Evolutionary conservation across 805 yeast genomes (phyloP), one percentile per base, ranked within the genome.

Genomic region (Sugiyamaella qingdaonensis): DNA sequence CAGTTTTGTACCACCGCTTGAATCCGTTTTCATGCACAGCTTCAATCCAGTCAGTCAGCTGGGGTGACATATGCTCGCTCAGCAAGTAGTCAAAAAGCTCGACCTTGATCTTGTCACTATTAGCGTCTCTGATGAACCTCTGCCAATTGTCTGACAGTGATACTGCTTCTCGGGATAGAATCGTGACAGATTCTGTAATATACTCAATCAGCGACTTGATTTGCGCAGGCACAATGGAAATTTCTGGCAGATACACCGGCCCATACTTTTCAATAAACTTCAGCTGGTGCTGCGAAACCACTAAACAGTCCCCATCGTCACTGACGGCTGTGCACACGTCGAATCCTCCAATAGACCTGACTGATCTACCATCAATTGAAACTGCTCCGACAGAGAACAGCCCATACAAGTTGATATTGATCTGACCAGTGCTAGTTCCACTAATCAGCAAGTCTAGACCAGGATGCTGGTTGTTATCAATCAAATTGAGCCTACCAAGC

Each of bases 1-100:
- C 80, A 18, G 73, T 50, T 48, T 73, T 73, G 2, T 65, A 60
- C 72, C 84, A 73, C 52, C 77, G 67, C 54, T 76, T 76, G 39
- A 77, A 65, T 2, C 83, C 84, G 46, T 82, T 64, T 55, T 81
- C 86, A 0, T 84, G 84, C 41, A 80, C 67, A 56, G 77, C 78
- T 55, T 80, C 80, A 2, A 77, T 68, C 75, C 76, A 82, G 49
- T 75, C 78, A 47, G 70, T 70, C 0, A 77, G 64, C 1, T 69
- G 58, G n/a, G 63, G 67, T 0, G 79, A 73, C 37, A 80, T 69
- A 2, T 76, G 63, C 8, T 81, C 80, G 0, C 85, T 79, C 7
- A 80, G 57, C 9, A 80, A 64, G 21, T 76, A 61, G 47, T 78
- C 79, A 47, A 71, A 73, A 5, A 80, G 64, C 49, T 54, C 54